phyloP scores from a whole-genome alignment of 345 rosid genomes.

The Melastoma malabathricum region DNA sequence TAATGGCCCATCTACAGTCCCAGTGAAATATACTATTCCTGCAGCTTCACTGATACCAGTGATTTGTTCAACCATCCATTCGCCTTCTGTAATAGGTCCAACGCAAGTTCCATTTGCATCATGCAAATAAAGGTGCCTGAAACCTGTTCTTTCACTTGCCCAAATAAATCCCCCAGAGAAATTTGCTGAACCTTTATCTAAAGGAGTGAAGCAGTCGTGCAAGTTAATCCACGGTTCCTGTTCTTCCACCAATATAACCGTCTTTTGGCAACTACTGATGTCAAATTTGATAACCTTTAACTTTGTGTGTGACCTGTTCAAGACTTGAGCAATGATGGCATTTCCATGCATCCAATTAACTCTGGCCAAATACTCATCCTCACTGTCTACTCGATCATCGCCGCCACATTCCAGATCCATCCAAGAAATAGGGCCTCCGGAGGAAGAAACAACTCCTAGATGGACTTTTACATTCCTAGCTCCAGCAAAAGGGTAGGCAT shows the following conservation, averaged over 20 bases:
- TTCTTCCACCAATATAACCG: slow-evolving; percentile 52
- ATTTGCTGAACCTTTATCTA: slow-evolving; percentile 41
- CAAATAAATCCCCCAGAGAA: slow-evolving; percentile 77
- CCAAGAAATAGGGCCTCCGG: slow-evolving; percentile 69
- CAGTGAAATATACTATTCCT: slow-evolving; percentile 66
- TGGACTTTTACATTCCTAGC: slow-evolving; percentile 72
- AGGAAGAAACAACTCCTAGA: slow-evolving; percentile 74
- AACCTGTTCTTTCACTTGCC: slow-evolving; percentile 92
- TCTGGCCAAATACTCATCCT: slow-evolving; percentile 78
- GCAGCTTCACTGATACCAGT: slow-evolving; percentile 65
- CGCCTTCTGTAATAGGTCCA: slow-evolving; percentile 73
- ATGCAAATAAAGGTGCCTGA: slow-evolving; percentile 74
- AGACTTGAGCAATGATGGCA: slow-evolving; percentile 54
- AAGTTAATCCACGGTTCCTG: slow-evolving; percentile 67
- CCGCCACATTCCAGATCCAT: slow-evolving; percentile 84
- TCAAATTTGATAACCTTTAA: slow-evolving; percentile 58
- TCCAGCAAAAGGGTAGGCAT: slow-evolving; percentile 94
- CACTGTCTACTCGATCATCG: slow-evolving; percentile 19
- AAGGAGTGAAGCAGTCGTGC: slow-evolving; percentile 81
- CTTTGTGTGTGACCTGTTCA: slow-evolving; percentile 63
- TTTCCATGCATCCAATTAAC: slow-evolving; percentile 80
- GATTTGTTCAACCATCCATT: slow-evolving; percentile 91
- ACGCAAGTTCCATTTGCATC: slow-evolving; percentile 59
- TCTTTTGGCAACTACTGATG: slow-evolving; percentile 52
- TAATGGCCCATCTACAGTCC: slow-evolving; percentile 66